Conservation (phyloP, 345 rosid species). For the Eucalyptus pauciflora region DNA sequence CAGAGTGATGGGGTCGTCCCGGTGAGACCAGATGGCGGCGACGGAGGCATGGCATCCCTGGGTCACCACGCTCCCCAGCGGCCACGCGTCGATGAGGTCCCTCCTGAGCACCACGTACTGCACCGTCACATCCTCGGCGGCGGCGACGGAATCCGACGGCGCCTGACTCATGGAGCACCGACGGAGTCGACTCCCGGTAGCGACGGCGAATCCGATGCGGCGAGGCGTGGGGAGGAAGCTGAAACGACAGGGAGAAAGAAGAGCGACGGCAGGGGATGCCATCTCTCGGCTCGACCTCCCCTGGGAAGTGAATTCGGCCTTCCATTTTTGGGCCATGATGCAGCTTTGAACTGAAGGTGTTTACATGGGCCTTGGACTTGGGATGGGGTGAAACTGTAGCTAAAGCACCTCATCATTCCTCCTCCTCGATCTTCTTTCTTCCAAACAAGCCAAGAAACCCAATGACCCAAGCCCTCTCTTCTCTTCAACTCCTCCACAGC, state of each 20-base stretch:
- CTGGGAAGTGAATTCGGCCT: not conserved
- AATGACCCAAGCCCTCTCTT: not conserved
- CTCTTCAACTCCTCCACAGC: not conserved
- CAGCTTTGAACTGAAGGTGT: not conserved
- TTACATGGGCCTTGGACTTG: not conserved
- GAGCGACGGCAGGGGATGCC: not conserved
- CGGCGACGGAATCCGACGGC: not conserved
- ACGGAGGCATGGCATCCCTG: constrained; percentile 98
- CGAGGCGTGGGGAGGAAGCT: not conserved
- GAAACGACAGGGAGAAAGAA: not conserved
- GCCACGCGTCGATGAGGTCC: constrained; percentile 91
- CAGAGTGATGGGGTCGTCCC: constrained; percentile 49
- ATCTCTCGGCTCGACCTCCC: not conserved
- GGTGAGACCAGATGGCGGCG: constrained; percentile 62
- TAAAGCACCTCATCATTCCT: not conserved
- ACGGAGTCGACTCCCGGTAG: not conserved
- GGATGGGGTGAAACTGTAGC: not conserved
- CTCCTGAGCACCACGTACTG: constrained; percentile 82
- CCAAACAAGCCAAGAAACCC: not conserved
- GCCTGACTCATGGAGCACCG: not conserved
- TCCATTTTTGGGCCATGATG: not conserved
- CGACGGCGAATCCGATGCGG: constrained; percentile 1
- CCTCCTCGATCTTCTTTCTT: not conserved
- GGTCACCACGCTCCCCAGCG: constrained; percentile 83
- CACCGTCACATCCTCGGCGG: constrained; percentile 35